Conservation (phyloP, 2,329 filamentous ascomycete species). For the Phialemoniopsis sp. region DNA sequence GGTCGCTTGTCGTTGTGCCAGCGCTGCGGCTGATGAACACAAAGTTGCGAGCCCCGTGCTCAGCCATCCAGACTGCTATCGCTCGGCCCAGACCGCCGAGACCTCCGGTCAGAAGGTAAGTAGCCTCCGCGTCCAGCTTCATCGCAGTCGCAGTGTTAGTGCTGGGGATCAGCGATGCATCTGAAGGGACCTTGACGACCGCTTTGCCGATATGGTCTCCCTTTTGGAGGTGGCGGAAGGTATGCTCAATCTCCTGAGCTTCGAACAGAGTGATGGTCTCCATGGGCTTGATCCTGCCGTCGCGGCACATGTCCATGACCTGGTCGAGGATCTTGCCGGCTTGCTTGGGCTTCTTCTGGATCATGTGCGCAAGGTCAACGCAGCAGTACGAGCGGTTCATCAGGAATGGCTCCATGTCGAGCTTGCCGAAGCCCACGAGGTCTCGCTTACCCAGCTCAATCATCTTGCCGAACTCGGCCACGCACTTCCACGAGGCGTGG, state of each 20-base stretch:
- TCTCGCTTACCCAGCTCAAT: slow-evolving; percentile 2
- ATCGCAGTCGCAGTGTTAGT: too few relatives aligned
- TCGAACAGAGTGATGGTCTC: not conserved
- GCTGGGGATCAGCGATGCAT: too few relatives aligned
- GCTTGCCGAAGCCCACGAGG: not conserved
- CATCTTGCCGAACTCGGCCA: slow-evolving; percentile 1
- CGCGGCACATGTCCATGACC: too few relatives aligned
- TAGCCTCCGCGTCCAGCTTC: slow-evolving; percentile 5
- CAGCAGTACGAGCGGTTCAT: too few relatives aligned
- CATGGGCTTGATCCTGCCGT: too few relatives aligned
- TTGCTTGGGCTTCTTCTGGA: too few relatives aligned
- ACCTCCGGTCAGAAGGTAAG: slow-evolving; percentile 21
- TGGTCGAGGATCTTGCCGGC: too few relatives aligned
- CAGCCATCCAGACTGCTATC: slow-evolving; percentile 17
- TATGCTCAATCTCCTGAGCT: not conserved
- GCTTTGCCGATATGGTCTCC: slow-evolving; percentile 3
- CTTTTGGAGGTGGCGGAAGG: slow-evolving; percentile 1
- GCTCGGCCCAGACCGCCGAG: slow-evolving; percentile 20
- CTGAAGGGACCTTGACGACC: not conserved
- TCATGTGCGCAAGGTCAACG: too few relatives aligned
- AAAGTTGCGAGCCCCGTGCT: slow-evolving; percentile 10
- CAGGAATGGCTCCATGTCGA: not conserved
- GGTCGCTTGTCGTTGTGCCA: not conserved
- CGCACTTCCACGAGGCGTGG: not conserved
- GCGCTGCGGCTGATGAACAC: slow-evolving; percentile 9